These are phyloP conservation scores for Phytomonas francai DNA, from an alignment of 208 protist genomes.

Conservation along the genomic window DNA sequence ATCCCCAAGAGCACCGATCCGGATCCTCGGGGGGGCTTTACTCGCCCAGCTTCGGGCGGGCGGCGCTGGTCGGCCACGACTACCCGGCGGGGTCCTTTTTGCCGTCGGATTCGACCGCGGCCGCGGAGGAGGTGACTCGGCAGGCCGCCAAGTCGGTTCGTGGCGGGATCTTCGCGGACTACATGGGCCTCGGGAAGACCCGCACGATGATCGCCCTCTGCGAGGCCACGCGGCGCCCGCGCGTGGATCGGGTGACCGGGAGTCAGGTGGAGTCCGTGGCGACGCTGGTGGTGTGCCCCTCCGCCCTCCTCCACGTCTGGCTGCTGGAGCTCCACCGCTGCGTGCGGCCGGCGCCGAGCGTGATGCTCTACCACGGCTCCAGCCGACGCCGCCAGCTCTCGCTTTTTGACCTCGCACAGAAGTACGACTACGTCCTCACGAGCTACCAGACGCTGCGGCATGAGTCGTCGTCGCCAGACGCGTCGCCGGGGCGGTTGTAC, in stretches of 20 bases:
- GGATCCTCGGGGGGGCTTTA: neutral
- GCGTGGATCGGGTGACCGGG: constrained; percentile 34
- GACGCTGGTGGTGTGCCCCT: constrained; percentile 75
- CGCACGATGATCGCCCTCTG: constrained; percentile 65
- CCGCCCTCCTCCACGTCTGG: constrained; percentile 67
- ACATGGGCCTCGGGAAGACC: constrained; percentile 74
- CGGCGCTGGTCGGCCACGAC: too few species aligned
- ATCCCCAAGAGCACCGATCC: neutral
- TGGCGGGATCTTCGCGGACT: constrained; percentile 67
- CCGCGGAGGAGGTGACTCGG: neutral
- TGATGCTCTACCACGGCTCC: constrained; percentile 72
- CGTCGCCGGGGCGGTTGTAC: constrained; percentile 35
- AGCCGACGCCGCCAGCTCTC: constrained; percentile 23
- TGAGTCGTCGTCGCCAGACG: constrained; percentile 15
- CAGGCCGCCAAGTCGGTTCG: constrained; percentile 8
- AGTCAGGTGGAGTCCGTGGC: constrained; percentile 48
- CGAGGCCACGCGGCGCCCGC: constrained; percentile 33
- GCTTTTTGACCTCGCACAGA: constrained; percentile 43
- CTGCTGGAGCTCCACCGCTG: constrained; percentile 40
- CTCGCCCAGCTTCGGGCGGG: neutral
- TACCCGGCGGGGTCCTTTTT: neutral
- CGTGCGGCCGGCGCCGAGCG: constrained; percentile 30
- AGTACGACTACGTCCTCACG: constrained; percentile 80
- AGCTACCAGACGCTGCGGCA: constrained; percentile 54
- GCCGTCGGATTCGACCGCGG: neutral